Conservation (phyloP, 2,329 filamentous ascomycete species). For the Diaporthe capsici region DNA sequence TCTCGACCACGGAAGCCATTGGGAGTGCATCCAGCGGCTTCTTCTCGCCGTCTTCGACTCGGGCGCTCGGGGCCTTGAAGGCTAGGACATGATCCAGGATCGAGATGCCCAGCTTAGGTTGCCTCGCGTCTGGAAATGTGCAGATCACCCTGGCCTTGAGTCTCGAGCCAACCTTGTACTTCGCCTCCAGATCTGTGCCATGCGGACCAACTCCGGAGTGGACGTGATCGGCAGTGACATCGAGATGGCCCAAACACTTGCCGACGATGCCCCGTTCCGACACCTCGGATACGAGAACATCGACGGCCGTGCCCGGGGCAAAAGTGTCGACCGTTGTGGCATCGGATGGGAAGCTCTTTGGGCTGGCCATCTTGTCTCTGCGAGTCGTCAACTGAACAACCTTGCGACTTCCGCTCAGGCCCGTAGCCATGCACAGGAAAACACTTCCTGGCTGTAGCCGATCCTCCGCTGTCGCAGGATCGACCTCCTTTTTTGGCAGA, state of each 20-base stretch:
- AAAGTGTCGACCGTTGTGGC: conserved; percentile 92
- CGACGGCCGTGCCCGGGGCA: conserved; percentile 90
- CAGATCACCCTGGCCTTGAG: conserved; percentile 89
- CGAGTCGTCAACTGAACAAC: conserved; percentile 89
- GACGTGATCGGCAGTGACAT: conserved; percentile 90
- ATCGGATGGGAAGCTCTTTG: conserved; percentile 75
- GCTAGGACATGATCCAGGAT: conserved; percentile 86
- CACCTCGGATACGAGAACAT: conserved; percentile 85
- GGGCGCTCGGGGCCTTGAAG: conserved; percentile 64
- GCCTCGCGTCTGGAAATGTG: conserved; percentile 84
- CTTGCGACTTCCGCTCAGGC: conserved; percentile 82
- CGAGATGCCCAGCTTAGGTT: conserved; percentile 89
- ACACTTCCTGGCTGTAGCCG: conserved; percentile 86
- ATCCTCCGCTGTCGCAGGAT: conserved; percentile 73
- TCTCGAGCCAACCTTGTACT: conserved; percentile 87
- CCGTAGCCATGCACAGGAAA: conserved; percentile 84
- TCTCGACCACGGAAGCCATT: conserved; percentile 81
- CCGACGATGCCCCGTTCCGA: conserved; percentile 83
- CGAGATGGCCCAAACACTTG: conserved; percentile 92
- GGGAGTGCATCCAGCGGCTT: conserved; percentile 73
- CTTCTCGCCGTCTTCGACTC: conserved; percentile 58
- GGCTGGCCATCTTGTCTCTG: conserved; percentile 76
- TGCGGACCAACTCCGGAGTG: conserved; percentile 85
- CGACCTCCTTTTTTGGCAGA: conserved; percentile 86
- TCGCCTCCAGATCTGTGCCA: conserved; percentile 78